Conservation (phyloP, 2,329 filamentous ascomycete genomes). For the Stachybotrys elegans region DNA sequence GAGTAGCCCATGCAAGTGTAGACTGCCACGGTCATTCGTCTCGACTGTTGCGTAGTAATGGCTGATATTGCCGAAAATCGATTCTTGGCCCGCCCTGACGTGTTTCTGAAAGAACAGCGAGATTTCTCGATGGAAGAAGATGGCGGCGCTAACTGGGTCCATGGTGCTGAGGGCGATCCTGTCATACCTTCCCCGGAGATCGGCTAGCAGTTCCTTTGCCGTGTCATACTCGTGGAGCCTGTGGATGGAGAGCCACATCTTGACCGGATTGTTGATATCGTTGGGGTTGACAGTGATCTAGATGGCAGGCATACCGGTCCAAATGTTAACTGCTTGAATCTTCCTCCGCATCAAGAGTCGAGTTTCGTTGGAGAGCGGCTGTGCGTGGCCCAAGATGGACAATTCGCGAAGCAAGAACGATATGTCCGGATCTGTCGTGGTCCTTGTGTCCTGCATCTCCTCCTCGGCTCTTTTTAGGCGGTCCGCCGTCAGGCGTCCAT, state of each 20-base stretch:
- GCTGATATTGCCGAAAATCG: slow-evolving; percentile 24
- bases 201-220: background rate
- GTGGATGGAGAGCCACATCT: slow-evolving; percentile 8
- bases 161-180: background rate
- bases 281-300: slow-evolving; percentile 9
- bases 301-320: slow-evolving; percentile 6
- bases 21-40: background rate
- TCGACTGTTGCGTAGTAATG: background rate
- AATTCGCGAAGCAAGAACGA: background rate
- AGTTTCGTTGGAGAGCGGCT: slow-evolving; percentile 7
- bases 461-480: background rate
- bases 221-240: slow-evolving; percentile 1
- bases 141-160: slow-evolving; percentile 7
- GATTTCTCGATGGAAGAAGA: slow-evolving; percentile 7
- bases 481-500: background rate
- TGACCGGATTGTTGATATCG: slow-evolving; percentile 10
- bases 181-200: slow-evolving; percentile 1
- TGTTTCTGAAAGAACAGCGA: slow-evolving; percentile 5
- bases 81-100: slow-evolving; percentile 3
- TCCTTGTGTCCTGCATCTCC: slow-evolving; percentile 2
- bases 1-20: background rate
- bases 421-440: background rate
- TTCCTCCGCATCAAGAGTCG: slow-evolving; percentile 6
- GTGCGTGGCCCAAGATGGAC: slow-evolving; percentile 2
- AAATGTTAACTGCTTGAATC: slow-evolving; percentile 6